phyloP scores from a whole-genome alignment of 257 asterid genomes.

The Coffea eugenioides region DNA sequence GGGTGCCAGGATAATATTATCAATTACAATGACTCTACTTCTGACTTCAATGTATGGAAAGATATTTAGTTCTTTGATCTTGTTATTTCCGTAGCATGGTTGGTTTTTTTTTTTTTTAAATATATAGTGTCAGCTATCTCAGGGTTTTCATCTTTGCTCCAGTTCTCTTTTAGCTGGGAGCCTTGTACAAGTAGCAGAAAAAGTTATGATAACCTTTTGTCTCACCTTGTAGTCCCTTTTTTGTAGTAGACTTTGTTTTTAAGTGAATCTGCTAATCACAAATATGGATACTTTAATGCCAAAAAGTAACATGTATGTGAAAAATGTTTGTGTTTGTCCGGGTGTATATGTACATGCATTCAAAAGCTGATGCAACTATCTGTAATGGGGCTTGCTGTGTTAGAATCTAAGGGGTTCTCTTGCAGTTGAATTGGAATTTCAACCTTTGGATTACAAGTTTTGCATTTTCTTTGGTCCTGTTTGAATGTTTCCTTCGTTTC shows the following conservation, averaged over 20 bases:
- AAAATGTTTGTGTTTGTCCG: no score
- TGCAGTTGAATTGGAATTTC: background rate
- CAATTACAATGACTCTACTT: conserved; percentile 48
- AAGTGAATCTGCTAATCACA: background rate
- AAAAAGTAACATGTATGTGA: background rate
- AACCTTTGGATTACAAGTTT: background rate
- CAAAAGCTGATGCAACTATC: background rate
- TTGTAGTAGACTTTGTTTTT: background rate
- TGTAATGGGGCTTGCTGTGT: no score
- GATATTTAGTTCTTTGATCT: conserved; percentile 39
- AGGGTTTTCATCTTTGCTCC: no score
- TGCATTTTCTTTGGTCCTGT: no score
- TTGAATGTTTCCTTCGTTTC: no score
- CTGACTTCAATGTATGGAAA: conserved; percentile 81
- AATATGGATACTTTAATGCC: background rate
- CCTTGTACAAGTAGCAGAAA: background rate
- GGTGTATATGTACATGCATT: no score
- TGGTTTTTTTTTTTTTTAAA: no score
- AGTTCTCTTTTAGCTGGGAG: no score
- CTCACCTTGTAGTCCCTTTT: background rate
- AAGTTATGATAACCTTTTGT: background rate
- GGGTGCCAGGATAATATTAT: conserved; percentile 80
- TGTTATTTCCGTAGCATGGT: no score
- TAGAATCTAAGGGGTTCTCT: background rate
- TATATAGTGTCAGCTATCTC: no score